A percentile compares a stretch with the other conserved stretches of the same genome.
Evolutionary conservation across 441 rosid species (phyloP).

Genomic region (Populus hybrid): DNA sequence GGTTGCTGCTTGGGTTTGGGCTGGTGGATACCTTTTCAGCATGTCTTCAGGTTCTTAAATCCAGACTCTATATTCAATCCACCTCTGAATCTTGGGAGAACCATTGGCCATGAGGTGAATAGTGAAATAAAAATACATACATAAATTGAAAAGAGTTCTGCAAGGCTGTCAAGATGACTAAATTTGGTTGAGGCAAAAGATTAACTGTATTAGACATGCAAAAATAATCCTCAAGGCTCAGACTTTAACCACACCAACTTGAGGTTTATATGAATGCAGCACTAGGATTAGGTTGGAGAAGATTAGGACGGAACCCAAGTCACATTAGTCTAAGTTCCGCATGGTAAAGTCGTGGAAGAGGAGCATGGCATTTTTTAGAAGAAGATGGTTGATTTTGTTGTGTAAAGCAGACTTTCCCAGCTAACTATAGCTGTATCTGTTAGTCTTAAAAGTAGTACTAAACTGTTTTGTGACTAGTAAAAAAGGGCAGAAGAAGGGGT

Average conservation of each 20-base stretch:
- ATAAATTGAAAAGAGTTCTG: neutral
- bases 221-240: neutral
- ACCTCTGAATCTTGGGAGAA: slow-evolving; percentile 20
- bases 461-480: slow-evolving; percentile 17
- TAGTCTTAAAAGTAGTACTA: slow-evolving; percentile 21
- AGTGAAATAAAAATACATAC: neutral
- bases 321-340: slow-evolving; percentile 10
- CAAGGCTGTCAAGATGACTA: slow-evolving; percentile 20
- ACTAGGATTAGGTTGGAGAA: neutral
- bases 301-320: slow-evolving; percentile 9
- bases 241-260: neutral
- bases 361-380: slow-evolving; percentile 21
- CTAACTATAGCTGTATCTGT: slow-evolving; percentile 42
- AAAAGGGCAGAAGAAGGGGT: slow-evolving; percentile 32
- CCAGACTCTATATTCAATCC: slow-evolving; percentile 16
- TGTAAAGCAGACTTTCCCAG: slow-evolving; percentile 33
- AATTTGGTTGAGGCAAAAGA: slow-evolving; percentile 3
- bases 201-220: slow-evolving; percentile 3
- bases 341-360: slow-evolving; percentile 19
- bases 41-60: slow-evolving; percentile 11
- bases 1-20: slow-evolving; percentile 13
- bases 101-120: slow-evolving; percentile 15
- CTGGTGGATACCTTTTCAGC: slow-evolving; percentile 18
- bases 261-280: slow-evolving; percentile 1
- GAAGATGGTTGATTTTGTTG: slow-evolving; percentile 22